A percentile compares a stretch with the other conserved stretches of the same genome.
phyloP scores from a whole-genome alignment of 1,139 yeast species.

The Kodamaea sp. region DNA sequence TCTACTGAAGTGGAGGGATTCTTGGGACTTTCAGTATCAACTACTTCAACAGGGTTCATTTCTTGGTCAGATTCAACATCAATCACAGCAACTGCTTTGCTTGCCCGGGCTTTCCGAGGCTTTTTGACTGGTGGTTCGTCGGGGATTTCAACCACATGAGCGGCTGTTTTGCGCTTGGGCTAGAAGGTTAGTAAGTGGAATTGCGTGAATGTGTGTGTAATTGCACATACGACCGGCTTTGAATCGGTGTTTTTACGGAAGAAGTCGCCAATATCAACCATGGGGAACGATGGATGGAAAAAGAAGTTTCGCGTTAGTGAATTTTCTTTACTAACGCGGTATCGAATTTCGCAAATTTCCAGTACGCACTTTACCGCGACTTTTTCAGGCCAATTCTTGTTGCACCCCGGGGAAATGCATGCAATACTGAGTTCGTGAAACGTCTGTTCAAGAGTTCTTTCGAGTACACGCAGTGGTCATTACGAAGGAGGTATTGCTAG shows the following conservation, averaged over 20 bases:
- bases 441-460: too few species aligned
- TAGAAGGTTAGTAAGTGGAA: constrained; percentile 7
- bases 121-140: constrained; percentile 6
- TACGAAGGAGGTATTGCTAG: too few species aligned
- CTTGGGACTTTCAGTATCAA: background rate
- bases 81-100: background rate
- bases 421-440: too few species aligned
- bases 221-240: constrained; percentile 5
- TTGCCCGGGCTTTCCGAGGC: constrained; percentile 2
- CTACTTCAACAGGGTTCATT: constrained; percentile 5
- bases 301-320: too few species aligned
- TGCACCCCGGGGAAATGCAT: too few species aligned
- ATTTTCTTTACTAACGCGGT: too few species aligned
- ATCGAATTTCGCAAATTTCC: background rate
- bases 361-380: background rate
- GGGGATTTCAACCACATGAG: background rate
- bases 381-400: background rate
- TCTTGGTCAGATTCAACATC: constrained; percentile 21
- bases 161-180: constrained; percentile 5
- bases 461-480: too few species aligned
- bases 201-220: background rate
- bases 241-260: constrained; percentile 6
- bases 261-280: constrained; percentile 42
- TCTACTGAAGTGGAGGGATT: too few species aligned
- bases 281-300: constrained; percentile 8